Percentiles rank a stretch among this genome's conserved stretches.
These are phyloP conservation scores for Cryphonectria carpinicola DNA, from an alignment of 2,329 filamentous ascomycete genomes.

Conservation along the genomic window DNA sequence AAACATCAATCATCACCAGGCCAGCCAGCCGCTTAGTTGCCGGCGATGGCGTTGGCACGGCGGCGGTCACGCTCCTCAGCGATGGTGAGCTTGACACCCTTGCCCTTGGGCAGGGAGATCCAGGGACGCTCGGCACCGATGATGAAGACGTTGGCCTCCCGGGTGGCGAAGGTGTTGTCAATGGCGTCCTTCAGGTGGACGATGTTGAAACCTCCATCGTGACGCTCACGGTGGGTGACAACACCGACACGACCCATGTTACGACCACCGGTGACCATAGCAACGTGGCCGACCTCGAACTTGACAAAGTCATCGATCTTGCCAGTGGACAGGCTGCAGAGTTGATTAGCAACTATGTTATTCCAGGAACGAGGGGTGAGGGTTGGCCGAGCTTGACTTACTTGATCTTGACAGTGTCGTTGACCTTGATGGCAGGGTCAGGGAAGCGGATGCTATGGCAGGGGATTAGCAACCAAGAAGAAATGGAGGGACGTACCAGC, in stretches of 20 bases:
- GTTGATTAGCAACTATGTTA: background rate
- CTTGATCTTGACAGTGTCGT: constrained; percentile 99
- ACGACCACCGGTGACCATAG: constrained; percentile 98
- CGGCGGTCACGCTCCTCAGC: constrained; percentile 99
- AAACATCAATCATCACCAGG: constrained; percentile 26
- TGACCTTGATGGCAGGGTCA: constrained; percentile 98
- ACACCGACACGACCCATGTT: constrained; percentile 99
- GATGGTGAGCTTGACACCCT: constrained; percentile 99
- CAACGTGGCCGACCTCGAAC: constrained; percentile 98
- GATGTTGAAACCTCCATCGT: constrained; percentile 99
- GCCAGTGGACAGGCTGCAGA: constrained; percentile 72
- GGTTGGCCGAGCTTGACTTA: constrained; percentile 15
- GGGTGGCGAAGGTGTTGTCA: constrained; percentile 99
- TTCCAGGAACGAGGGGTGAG: fast-evolving
- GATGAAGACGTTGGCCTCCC: constrained; percentile 99
- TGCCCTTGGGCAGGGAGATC: constrained; percentile 99
- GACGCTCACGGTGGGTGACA: constrained; percentile 99
- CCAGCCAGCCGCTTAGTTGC: constrained; percentile 49
- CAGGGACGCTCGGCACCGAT: constrained; percentile 98
- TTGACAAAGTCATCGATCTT: constrained; percentile 98
- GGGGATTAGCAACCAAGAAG: constrained; percentile 45
- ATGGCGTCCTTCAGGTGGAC: constrained; percentile 99
- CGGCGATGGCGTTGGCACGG: constrained; percentile 65
- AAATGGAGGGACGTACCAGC: constrained; percentile 55
- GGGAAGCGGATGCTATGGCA: constrained; percentile 92